Evolutionary conservation across 169 alveolate genomes (phyloP), one percentile per base, ranked within the genome.

Genomic region (Plasmodium blacklocki): DNA sequence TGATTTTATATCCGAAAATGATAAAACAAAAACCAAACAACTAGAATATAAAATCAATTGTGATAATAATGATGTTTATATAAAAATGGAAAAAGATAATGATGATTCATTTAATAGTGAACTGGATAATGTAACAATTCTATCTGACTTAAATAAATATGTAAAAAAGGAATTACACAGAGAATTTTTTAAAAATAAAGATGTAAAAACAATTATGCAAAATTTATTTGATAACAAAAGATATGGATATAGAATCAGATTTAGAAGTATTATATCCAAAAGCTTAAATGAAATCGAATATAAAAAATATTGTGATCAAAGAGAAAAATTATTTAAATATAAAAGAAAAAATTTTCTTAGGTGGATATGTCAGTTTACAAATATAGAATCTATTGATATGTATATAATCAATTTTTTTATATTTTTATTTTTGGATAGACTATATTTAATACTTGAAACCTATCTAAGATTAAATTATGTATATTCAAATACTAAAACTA

Each of bases 241-340:
- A 60, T 80, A 54, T 72, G 80, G 70, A 47, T 80, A 80, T 68
- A 50, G 90, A 12, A 52, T 68, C 29, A 78, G 90, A 39, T 68
- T 80, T 23, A 66, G 90, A 72, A 80, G 90, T 72, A 45, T 80
- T 26, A n/a, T 80, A n/a, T 80, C 85, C 15, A 26, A 49, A 68
- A 68, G 66, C n/a, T 68, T 80, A 68, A 80, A 43, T 58, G 19
- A 58, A n/a, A n/a, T 14, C 0, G 90, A 80, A n/a, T 80, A 80
- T 68, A 72, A 68, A 68, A 80, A 68, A 58, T 80, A 67, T 45
- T 80, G 90, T 80, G 90, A 80, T 19, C 56, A 23, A 72, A 67
- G 90, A 72, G 90, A 80, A 60, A 80, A 80, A 45, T 52, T 80
- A 80, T 80, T 80, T 80, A 80, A 80, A 49, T 80, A 80, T 54